Conservation (phyloP, 129 eudicot genomes). For the Heracleum sosnowskyi region DNA sequence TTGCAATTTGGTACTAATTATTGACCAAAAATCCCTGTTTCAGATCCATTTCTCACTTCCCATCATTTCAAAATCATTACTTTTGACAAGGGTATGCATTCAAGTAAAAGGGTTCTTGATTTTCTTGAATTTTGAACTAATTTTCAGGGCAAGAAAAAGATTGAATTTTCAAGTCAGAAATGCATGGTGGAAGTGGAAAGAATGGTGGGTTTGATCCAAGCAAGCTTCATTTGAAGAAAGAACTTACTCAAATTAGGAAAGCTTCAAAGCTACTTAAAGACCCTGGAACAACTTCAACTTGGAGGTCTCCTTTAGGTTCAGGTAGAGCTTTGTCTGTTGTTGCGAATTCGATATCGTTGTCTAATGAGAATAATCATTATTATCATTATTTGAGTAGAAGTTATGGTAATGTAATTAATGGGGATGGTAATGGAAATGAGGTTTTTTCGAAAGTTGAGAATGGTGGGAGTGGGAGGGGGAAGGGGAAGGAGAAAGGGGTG, state of each 20-base stretch:
- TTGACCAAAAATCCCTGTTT: background rate
- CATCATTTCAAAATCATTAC: background rate
- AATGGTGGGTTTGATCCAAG: constrained; percentile 66
- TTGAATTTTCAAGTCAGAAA: constrained; percentile 27
- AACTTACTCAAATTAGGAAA: constrained; percentile 67
- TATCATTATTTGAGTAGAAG: constrained; percentile 17
- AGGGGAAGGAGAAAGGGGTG: constrained; percentile 47
- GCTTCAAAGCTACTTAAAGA: constrained; percentile 69
- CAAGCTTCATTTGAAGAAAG: constrained; percentile 87
- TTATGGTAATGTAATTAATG: background rate
- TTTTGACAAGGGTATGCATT: background rate
- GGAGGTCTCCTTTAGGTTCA: constrained; percentile 75
- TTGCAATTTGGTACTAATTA: background rate
- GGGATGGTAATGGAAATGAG: background rate
- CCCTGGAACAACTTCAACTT: constrained; percentile 85
- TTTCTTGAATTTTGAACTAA: background rate
- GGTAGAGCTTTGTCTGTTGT: constrained; percentile 47
- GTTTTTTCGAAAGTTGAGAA: background rate
- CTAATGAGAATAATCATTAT: constrained; percentile 28
- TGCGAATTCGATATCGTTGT: constrained; percentile 25
- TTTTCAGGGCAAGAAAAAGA: constrained; percentile 6
- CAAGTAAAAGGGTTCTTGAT: background rate
- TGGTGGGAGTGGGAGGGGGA: constrained; percentile 4
- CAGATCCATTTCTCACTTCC: constrained; percentile 7
- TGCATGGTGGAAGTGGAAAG: constrained; percentile 23